Base-by-base conservation (phyloP, 1,284 basidiomycete genomes). In the Coniophora puteana region DNA sequence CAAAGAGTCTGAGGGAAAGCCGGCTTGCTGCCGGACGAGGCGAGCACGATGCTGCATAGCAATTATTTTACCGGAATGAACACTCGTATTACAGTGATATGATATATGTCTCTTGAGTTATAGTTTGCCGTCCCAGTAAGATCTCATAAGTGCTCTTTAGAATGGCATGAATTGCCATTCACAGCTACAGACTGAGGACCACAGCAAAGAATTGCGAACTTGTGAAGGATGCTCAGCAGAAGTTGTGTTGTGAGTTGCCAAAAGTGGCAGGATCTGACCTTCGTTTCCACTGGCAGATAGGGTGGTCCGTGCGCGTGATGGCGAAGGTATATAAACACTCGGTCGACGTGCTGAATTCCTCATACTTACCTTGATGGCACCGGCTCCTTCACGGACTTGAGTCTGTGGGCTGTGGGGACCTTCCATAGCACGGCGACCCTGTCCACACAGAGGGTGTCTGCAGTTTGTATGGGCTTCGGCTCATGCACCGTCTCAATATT, bases 351-450 rank as follows among this genome's bases (percentile, higher is more conserved):
- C 3, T 28, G n/a, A 2, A 1, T 2, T 11, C 41, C 29, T 58
- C 65, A 69, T 69, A 69, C 63, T 68, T 67, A 68, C 66, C 66
- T 67, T 66, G 65, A 66, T 59, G 63, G 65, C 61, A 62, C 52
- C 55, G 39, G 48, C 54, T 51, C 63, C 59, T 64, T 66, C 69
- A 71, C 29, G 43, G 62, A 58, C 61, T 61, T 55, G 65, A 66
- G 67, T 54, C 45, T 63, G 60, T 68, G 67, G 67, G 65, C 66
- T 57, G 58, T 59, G 59, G 64, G 63, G 61, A 51, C 56, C 58
- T 69, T 69, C 68, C 76, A 79, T 80, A 77, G 77, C 78, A 80
- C 77, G 78, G 77, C 78, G 77, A 80, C 74, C 75, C 53, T 78
- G 76, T 79, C 76, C 77, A 29, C 47, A 51, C 69, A 74, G 68